Evolutionary conservation across 2,329 filamentous ascomycete species (phyloP).

Genomic region (Xylaria sp.): DNA sequence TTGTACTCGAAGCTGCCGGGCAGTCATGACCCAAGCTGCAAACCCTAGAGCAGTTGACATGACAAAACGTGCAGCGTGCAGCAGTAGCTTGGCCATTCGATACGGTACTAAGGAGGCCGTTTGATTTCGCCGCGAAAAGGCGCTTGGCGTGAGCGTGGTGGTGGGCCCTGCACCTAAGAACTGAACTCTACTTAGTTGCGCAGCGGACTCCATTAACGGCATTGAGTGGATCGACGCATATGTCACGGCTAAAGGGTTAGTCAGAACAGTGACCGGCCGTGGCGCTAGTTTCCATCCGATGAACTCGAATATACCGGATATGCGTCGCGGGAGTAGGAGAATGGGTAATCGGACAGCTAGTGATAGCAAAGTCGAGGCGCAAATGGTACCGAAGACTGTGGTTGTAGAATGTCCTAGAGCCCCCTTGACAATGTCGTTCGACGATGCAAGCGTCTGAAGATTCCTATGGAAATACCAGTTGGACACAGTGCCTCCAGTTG

Average conservation of each 20-base stretch:
- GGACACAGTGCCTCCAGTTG: slow-evolving; percentile 92
- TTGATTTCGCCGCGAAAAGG: slow-evolving; percentile 57
- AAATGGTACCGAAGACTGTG: slow-evolving; percentile 91
- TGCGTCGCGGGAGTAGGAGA: slow-evolving; percentile 79
- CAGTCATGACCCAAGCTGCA: slow-evolving; percentile 95
- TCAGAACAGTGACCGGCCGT: slow-evolving; percentile 84
- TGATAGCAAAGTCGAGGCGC: slow-evolving; percentile 83
- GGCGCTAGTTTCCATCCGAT: slow-evolving; percentile 84
- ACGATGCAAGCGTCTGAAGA: slow-evolving; percentile 78
- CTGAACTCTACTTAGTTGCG: slow-evolving; percentile 82
- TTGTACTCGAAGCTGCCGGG: slow-evolving; percentile 76
- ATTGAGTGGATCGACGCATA: slow-evolving; percentile 95
- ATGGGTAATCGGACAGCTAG: slow-evolving; percentile 86
- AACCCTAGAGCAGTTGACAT: slow-evolving; percentile 92
- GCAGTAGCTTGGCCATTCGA: slow-evolving; percentile 86
- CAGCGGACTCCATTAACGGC: slow-evolving; percentile 78
- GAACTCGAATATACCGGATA: slow-evolving; percentile 72
- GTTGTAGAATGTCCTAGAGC: slow-evolving; percentile 84
- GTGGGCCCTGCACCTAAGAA: slow-evolving; percentile 81
- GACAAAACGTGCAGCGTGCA: slow-evolving; percentile 90
- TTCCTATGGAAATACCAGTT: slow-evolving; percentile 99
- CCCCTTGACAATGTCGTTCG: slow-evolving; percentile 82
- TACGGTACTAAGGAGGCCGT: slow-evolving; percentile 78
- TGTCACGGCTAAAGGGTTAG: slow-evolving; percentile 90
- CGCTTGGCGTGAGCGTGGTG: slow-evolving; percentile 72